Evolutionary conservation across 164 flowering plant genomes (phyloP).

Genomic region (Dillenia suffruticosa): DNA sequence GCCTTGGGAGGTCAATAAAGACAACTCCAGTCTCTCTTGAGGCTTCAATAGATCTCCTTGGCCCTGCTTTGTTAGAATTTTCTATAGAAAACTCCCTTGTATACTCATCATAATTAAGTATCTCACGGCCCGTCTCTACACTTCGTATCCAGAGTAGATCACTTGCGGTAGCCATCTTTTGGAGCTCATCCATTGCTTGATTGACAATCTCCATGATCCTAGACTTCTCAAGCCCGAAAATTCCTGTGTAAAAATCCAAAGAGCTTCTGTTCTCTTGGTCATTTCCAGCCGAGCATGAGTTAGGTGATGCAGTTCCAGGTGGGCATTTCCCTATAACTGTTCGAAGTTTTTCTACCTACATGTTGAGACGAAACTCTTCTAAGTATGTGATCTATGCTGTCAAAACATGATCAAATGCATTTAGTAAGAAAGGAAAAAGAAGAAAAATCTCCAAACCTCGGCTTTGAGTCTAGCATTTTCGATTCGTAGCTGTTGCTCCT

Average conservation of each 20-base stretch:
- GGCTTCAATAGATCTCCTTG: slow-evolving; percentile 73
- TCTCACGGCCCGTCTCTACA: slow-evolving; percentile 92
- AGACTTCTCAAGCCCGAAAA: slow-evolving; percentile 75
- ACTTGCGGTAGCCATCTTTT: slow-evolving; percentile 68
- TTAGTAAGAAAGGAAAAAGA: too few species aligned
- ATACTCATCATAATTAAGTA: slow-evolving; percentile 94
- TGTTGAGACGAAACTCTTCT: background rate
- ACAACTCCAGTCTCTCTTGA: slow-evolving; percentile 82
- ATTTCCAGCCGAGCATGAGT: slow-evolving; percentile 54
- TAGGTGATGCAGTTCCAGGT: slow-evolving; percentile 45
- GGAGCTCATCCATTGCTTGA: slow-evolving; percentile 65
- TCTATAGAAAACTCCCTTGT: slow-evolving; percentile 47
- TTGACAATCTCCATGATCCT: slow-evolving; percentile 55
- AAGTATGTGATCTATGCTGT: background rate
- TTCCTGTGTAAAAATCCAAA: slow-evolving; percentile 67
- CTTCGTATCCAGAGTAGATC: slow-evolving; percentile 92
- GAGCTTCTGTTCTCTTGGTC: slow-evolving; percentile 64
- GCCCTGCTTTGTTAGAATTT: slow-evolving; percentile 18
- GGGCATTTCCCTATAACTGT: slow-evolving; percentile 44
- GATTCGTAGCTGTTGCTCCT: slow-evolving; percentile 73
- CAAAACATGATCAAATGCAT: background rate
- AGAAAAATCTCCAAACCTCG: slow-evolving; percentile 47
- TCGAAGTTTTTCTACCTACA: slow-evolving; percentile 71
- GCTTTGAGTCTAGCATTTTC: slow-evolving; percentile 91
- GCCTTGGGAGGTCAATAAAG: slow-evolving; percentile 66